These are phyloP conservation scores for Pestalotiopsis sp. DNA, from an alignment of 2,329 filamentous ascomycete genomes.

Conservation along the genomic window DNA sequence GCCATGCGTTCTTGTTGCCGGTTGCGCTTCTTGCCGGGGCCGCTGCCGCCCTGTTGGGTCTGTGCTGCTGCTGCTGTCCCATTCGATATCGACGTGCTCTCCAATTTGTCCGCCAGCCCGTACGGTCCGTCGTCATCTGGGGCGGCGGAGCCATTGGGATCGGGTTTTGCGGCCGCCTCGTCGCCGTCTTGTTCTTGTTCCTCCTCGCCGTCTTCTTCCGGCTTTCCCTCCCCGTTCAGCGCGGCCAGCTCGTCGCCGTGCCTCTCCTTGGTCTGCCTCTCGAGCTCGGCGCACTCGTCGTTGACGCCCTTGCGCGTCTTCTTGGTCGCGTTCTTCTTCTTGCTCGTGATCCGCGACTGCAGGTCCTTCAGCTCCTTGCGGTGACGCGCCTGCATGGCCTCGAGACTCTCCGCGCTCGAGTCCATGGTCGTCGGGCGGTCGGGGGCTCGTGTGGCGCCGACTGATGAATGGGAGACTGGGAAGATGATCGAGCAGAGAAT, in stretches of 20 bases:
- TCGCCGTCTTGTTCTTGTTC: conserved; percentile 26
- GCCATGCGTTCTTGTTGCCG: conserved; percentile 90
- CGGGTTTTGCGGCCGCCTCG: conserved; percentile 5
- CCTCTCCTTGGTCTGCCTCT: conserved; percentile 65
- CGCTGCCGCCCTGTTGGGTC: conserved; percentile 12
- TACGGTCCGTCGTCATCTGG: conserved; percentile 23
- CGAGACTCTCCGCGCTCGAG: conserved; percentile 58
- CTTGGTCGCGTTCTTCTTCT: conserved; percentile 96
- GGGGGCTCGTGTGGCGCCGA: background rate
- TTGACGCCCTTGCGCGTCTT: conserved; percentile 77
- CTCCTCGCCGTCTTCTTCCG: conserved; percentile 15
- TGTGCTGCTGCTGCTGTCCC: conserved; percentile 9
- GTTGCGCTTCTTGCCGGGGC: conserved; percentile 72
- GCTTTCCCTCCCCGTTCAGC: conserved; percentile 32
- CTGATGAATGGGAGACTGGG: background rate
- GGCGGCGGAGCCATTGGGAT: background rate
- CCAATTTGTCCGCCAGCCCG: conserved; percentile 22
- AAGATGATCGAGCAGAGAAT: background rate
- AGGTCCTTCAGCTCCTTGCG: conserved; percentile 88
- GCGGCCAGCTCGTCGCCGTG: conserved; percentile 64
- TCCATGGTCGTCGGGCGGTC: background rate
- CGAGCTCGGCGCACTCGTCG: conserved; percentile 73
- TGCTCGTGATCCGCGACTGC: conserved; percentile 82
- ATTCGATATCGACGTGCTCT: conserved; percentile 15
- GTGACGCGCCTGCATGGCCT: conserved; percentile 78